phyloP scores from a whole-genome alignment of 2,329 filamentous ascomycete species.

The Sarocladium kiliense region DNA sequence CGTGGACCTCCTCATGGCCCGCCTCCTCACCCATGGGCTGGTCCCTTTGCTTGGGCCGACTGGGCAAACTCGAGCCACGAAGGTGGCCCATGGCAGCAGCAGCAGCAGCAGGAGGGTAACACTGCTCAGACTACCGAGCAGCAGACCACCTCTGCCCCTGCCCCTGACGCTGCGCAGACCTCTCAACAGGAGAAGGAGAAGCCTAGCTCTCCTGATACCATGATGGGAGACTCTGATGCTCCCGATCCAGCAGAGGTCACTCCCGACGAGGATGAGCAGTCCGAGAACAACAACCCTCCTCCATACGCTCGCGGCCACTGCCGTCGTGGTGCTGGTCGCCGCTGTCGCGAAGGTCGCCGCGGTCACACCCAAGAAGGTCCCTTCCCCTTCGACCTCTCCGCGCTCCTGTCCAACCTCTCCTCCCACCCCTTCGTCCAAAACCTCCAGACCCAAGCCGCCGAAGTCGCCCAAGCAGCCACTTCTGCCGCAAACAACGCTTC shows the following conservation, averaged over 20 bases:
- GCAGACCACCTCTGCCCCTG: background rate
- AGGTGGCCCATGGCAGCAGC: background rate
- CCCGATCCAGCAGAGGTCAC: slow-evolving; percentile 11
- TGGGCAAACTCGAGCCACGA: background rate
- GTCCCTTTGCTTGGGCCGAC: slow-evolving; percentile 4
- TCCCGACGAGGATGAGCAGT: slow-evolving; percentile 6
- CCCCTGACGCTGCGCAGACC: background rate
- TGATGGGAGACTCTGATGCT: slow-evolving; percentile 7
- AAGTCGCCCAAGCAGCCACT: slow-evolving; percentile 11
- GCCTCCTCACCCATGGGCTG: background rate
- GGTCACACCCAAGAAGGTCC: slow-evolving; percentile 14
- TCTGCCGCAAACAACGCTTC: slow-evolving; percentile 11
- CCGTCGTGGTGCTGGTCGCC: slow-evolving; percentile 15
- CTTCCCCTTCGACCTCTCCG: slow-evolving; percentile 30
- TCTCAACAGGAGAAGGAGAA: slow-evolving; percentile 5
- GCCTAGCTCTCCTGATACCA: slow-evolving; percentile 6
- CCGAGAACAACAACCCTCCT: background rate
- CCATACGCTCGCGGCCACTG: slow-evolving; percentile 14
- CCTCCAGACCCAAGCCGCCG: slow-evolving; percentile 23
- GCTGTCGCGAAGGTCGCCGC: slow-evolving; percentile 13
- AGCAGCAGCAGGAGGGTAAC: background rate
- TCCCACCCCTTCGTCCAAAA: slow-evolving; percentile 37
- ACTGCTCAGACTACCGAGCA: background rate
- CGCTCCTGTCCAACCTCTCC: slow-evolving; percentile 33
- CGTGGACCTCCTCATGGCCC: background rate